These are phyloP conservation scores for Stemphylium vesicarium DNA, from an alignment of 2,329 filamentous ascomycete genomes.

Conservation along the genomic window DNA sequence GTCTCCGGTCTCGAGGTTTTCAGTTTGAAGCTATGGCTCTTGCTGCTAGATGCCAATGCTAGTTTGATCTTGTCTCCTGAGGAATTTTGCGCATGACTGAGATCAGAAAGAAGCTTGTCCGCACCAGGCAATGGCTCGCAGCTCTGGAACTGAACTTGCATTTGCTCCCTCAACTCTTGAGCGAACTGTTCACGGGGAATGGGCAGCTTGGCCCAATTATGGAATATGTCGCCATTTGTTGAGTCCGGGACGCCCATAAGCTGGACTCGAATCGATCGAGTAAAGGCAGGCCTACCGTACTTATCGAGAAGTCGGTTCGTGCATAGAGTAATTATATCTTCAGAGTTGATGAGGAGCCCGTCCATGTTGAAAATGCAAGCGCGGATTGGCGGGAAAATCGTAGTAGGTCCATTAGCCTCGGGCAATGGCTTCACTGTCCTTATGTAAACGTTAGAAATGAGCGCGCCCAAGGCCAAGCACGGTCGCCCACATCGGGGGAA, in stretches of 20 bases:
- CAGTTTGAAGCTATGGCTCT: background rate
- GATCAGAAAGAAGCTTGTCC: slow-evolving; percentile 7
- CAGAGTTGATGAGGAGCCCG: slow-evolving; percentile 43
- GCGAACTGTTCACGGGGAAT: slow-evolving; percentile 9
- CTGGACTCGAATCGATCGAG: slow-evolving; percentile 12
- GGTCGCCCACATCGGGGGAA: background rate
- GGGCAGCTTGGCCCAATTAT: slow-evolving; percentile 11
- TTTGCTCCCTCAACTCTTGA: slow-evolving; percentile 5
- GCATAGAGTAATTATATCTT: slow-evolving; percentile 31
- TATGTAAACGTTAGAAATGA: slow-evolving; percentile 3
- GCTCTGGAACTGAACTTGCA: slow-evolving; percentile 7
- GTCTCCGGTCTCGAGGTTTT: slow-evolving; percentile 6
- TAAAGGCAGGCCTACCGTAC: slow-evolving; percentile 17
- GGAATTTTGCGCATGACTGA: slow-evolving; percentile 3
- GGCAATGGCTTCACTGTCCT: slow-evolving; percentile 3
- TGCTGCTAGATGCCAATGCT: slow-evolving; percentile 1
- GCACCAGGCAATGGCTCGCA: slow-evolving; percentile 8
- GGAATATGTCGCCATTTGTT: slow-evolving; percentile 13
- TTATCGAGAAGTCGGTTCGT: slow-evolving; percentile 8
- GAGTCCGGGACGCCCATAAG: slow-evolving; percentile 11
- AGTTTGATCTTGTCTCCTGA: slow-evolving; percentile 1
- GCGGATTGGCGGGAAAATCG: background rate
- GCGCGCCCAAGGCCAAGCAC: background rate
- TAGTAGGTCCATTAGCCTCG: background rate
- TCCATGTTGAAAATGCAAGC: slow-evolving; percentile 27